These are phyloP conservation scores for Jacaranda copaia DNA, from an alignment of 257 asterid genomes.

Conservation along the genomic window DNA sequence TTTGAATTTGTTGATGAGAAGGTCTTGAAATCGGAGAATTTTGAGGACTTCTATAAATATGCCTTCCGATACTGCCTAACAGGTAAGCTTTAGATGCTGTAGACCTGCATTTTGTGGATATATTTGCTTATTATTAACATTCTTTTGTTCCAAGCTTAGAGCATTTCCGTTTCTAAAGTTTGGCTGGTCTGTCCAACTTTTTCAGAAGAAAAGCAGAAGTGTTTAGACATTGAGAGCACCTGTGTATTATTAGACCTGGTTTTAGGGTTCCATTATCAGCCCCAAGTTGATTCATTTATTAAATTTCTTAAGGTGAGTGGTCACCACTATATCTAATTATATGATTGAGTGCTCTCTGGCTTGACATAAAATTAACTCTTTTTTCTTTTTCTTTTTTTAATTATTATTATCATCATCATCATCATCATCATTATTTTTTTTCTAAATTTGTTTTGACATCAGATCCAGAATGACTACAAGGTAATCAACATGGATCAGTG, in stretches of 20 bases:
- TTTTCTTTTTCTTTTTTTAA: too few relatives aligned
- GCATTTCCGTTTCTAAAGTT: background rate
- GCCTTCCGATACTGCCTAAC: conserved; percentile 77
- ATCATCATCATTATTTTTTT: too few relatives aligned
- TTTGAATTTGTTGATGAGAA: conserved; percentile 32
- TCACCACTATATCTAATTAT: background rate
- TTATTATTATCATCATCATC: background rate
- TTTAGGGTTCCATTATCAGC: conserved; percentile 60
- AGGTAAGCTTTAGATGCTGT: conserved; percentile 47
- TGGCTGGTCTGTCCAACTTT: conserved; percentile 33
- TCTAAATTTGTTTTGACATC: conserved; percentile 35
- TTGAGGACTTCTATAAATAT: conserved; percentile 67
- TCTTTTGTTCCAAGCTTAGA: background rate
- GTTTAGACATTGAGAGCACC: conserved; percentile 83
- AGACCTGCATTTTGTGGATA: too few relatives aligned
- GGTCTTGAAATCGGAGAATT: conserved; percentile 61
- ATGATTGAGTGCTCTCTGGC: conserved; percentile 15
- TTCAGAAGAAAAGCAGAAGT: conserved; percentile 89
- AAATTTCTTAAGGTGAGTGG: conserved; percentile 70
- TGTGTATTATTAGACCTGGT: conserved; percentile 77
- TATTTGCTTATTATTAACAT: background rate
- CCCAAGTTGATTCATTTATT: conserved; percentile 66
- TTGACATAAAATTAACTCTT: background rate
- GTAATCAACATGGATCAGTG: conserved; percentile 92
- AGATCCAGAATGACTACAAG: conserved; percentile 83